phyloP scores from a whole-genome alignment of 1,284 basidiomycete genomes.

The Heterobasidion parviporum region DNA sequence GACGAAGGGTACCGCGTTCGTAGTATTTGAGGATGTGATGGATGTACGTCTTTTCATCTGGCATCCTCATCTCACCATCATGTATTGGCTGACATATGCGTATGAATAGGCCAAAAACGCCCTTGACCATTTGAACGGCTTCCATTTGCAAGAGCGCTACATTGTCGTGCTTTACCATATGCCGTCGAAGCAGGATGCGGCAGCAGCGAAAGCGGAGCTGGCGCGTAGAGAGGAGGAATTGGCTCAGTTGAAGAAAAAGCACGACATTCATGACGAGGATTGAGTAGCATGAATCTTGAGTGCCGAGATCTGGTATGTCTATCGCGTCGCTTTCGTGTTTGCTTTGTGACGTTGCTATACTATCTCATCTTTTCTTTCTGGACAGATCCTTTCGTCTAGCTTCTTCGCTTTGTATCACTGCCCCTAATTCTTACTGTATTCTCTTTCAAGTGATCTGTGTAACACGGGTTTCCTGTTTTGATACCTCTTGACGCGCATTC shows the following conservation, averaged over 20 bases:
- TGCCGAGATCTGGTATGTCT: not conserved
- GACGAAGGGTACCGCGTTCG: constrained; percentile 94
- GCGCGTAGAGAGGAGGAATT: constrained; percentile 90
- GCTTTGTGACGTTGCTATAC: not conserved
- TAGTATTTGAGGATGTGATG: constrained; percentile 88
- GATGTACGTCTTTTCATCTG: constrained; percentile 46
- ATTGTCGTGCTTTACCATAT: constrained; percentile 98
- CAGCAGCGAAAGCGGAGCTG: constrained; percentile 88
- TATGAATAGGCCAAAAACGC: constrained; percentile 81
- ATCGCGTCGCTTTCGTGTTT: not conserved
- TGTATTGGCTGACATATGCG: constrained; percentile 10
- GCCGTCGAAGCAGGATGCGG: constrained; percentile 90
- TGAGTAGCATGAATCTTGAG: constrained; percentile 23
- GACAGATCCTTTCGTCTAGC: not conserved
- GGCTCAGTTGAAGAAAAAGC: constrained; percentile 79
- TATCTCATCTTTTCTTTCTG: not conserved
- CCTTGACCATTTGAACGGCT: constrained; percentile 93
- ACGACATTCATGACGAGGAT: constrained; percentile 66
- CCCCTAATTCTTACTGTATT: not conserved
- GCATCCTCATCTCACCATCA: constrained; percentile 8
- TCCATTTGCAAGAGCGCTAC: constrained; percentile 97
- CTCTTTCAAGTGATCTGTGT: not conserved
- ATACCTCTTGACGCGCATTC: not conserved
- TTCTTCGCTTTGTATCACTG: not conserved
- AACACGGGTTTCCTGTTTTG: too few relatives aligned